Conservation (phyloP, 352 stramenopile genomes). For the Phytophthora hibernalis region DNA sequence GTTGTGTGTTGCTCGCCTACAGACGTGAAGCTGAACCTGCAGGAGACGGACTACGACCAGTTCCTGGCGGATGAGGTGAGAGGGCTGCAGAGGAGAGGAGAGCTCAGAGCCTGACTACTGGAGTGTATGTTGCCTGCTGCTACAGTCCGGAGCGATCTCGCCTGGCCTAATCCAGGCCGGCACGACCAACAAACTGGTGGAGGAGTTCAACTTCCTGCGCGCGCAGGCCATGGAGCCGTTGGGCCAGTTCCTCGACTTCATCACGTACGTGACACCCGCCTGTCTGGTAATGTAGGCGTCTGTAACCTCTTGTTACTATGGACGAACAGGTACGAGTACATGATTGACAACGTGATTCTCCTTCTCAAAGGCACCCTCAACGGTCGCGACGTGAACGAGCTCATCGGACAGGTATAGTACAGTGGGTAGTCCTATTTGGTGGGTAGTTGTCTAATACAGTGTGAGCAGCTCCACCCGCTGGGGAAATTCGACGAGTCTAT, state of each 20-base stretch:
- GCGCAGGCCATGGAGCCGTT: constrained; percentile 97
- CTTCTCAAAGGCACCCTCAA: constrained; percentile 98
- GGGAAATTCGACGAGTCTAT: constrained; percentile 99
- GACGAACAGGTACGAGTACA: constrained; percentile 95
- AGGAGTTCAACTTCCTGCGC: constrained; percentile 98
- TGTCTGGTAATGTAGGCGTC: background rate
- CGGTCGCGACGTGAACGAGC: constrained; percentile 96
- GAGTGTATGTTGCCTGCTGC: constrained; percentile 33
- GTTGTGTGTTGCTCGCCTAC: background rate
- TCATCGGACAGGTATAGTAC: constrained; percentile 90
- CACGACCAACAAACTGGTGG: constrained; percentile 91
- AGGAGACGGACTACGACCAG: constrained; percentile 98
- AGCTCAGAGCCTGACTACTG: constrained; percentile 11
- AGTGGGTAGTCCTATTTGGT: background rate
- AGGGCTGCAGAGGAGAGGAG: background rate
- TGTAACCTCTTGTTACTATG: background rate
- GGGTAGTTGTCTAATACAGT: constrained; percentile 2
- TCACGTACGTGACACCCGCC: constrained; percentile 85
- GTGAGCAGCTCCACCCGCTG: constrained; percentile 95
- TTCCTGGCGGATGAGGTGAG: constrained; percentile 94
- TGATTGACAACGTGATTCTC: constrained; percentile 99
- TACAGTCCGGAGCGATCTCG: constrained; percentile 73
- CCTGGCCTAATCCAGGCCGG: constrained; percentile 83
- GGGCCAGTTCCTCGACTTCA: constrained; percentile 98
- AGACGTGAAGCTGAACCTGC: constrained; percentile 96